phyloP scores from a whole-genome alignment of 495 filamentous ascomycete genomes.

The Penicillium argentinense region DNA sequence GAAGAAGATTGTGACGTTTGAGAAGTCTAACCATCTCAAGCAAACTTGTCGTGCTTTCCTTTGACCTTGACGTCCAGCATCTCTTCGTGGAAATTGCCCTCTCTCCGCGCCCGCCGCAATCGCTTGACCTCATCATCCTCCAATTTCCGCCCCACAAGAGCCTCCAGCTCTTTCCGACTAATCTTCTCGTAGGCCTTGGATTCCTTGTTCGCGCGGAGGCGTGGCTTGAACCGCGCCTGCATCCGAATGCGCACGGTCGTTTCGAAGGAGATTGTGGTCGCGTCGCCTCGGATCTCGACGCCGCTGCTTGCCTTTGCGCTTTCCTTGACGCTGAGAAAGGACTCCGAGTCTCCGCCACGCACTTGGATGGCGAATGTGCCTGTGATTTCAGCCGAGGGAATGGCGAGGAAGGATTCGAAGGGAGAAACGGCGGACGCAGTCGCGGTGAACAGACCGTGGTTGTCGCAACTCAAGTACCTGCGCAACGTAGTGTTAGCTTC shows the following conservation, averaged over 20 bases:
- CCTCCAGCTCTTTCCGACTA: slow-evolving; percentile 83
- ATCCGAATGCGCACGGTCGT: slow-evolving; percentile 83
- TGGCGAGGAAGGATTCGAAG: slow-evolving; percentile 78
- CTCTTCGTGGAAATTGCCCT: slow-evolving; percentile 86
- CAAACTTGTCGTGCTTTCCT: slow-evolving; percentile 95
- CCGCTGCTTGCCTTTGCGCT: slow-evolving; percentile 43
- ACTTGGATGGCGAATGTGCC: slow-evolving; percentile 72
- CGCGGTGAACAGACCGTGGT: slow-evolving; percentile 74
- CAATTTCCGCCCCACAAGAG: slow-evolving; percentile 69
- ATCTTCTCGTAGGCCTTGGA: slow-evolving; percentile 82
- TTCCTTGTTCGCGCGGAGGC: slow-evolving; percentile 71
- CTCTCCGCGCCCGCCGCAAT: slow-evolving; percentile 78
- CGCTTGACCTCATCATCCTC: slow-evolving; percentile 82
- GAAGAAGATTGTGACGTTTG: no score
- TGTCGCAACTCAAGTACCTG: slow-evolving; percentile 79
- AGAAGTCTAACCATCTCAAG: no score
- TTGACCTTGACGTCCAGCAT: slow-evolving; percentile 89
- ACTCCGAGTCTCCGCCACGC: slow-evolving; percentile 42
- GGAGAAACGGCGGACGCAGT: slow-evolving; percentile 75
- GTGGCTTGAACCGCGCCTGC: slow-evolving; percentile 92
- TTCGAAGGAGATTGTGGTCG: slow-evolving; percentile 64
- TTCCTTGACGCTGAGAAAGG: slow-evolving; percentile 54
- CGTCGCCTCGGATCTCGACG: slow-evolving; percentile 74
- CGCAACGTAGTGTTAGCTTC: not conserved
- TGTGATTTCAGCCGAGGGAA: slow-evolving; percentile 59